Conservation (phyloP, 371 early-diverging fungal species). For the Mucor saturninus region DNA sequence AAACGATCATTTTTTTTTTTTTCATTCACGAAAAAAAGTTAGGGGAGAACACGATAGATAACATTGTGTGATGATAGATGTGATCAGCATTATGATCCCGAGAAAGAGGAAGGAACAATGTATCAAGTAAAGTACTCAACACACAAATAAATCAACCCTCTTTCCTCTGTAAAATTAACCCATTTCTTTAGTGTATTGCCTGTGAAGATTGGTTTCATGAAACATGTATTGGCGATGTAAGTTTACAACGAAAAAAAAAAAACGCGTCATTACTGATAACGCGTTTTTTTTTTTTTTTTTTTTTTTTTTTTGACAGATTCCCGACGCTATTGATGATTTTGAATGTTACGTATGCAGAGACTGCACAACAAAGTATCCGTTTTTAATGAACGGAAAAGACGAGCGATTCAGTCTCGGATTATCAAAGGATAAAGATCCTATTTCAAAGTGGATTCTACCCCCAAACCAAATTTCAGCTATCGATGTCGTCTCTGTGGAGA, state of each 20-base stretch:
- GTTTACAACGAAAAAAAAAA: not conserved
- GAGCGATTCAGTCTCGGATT: constrained; percentile 58
- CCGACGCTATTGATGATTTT: constrained; percentile 65
- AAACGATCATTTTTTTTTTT: not conserved
- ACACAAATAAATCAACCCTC: not conserved
- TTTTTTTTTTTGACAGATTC: constrained; percentile 47
- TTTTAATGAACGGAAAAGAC: constrained; percentile 55
- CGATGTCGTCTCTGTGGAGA: not conserved
- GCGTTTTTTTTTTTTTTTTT: constrained; percentile 3
- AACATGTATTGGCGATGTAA: constrained; percentile 75
- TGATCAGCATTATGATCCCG: constrained; percentile 73
- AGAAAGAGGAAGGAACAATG: constrained; percentile 77
- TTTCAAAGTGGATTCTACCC: constrained; percentile 36
- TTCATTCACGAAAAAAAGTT: too few relatives aligned
- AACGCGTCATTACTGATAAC: constrained; percentile 2
- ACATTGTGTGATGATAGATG: constrained; percentile 52
- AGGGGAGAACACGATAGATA: too few relatives aligned
- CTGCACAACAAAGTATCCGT: constrained; percentile 70
- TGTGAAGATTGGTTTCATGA: constrained; percentile 93
- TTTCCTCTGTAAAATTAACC: too few relatives aligned
- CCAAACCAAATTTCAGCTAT: not conserved
- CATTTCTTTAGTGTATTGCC: constrained; percentile 62
- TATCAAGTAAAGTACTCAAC: constrained; percentile 48
- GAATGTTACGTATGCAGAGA: constrained; percentile 82
- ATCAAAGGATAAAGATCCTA: constrained; percentile 22